These are phyloP conservation scores for Themeda triandra DNA, from an alignment of 176 grass and related monocot genomes.

Conservation along the genomic window DNA sequence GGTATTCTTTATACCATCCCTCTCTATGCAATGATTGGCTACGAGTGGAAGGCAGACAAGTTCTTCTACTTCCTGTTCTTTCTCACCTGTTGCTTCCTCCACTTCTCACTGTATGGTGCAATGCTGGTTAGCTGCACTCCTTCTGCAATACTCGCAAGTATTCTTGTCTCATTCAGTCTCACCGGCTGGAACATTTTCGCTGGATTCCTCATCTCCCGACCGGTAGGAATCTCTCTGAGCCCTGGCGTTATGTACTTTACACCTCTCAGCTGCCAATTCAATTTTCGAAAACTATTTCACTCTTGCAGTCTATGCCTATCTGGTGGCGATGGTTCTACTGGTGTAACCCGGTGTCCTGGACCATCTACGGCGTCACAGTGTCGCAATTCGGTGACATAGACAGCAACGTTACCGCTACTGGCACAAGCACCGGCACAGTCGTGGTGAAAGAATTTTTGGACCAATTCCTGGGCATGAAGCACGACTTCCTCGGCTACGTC, in stretches of 20 bases:
- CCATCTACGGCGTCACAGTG: conserved; percentile 48
- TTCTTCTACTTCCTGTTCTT: conserved; percentile 91
- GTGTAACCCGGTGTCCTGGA: conserved; percentile 60
- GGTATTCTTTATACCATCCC: conserved; percentile 50
- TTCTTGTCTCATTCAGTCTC: conserved; percentile 52
- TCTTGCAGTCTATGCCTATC: conserved; percentile 47
- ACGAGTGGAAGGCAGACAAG: conserved; percentile 51
- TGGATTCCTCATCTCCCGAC: conserved; percentile 59
- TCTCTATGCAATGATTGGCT: conserved; percentile 77
- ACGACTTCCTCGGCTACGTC: conserved; percentile 51
- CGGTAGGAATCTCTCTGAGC: conserved; percentile 39
- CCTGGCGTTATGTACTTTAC: not conserved
- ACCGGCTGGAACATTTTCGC: conserved; percentile 76
- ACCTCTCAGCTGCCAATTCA: not conserved
- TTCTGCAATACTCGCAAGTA: conserved; percentile 49
- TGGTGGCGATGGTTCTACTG: conserved; percentile 96
- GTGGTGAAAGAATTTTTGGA: conserved; percentile 55
- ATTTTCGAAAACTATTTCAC: not conserved
- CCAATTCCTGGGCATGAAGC: conserved; percentile 35
- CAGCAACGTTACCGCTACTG: not conserved
- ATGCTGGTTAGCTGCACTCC: conserved; percentile 69
- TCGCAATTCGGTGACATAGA: conserved; percentile 50
- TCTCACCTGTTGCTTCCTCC: conserved; percentile 49
- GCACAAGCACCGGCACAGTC: not conserved
- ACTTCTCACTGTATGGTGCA: conserved; percentile 67